These are phyloP conservation scores for Colletotrichum tofieldiae DNA, from an alignment of 2,329 filamentous ascomycete genomes.

Conservation along the genomic window DNA sequence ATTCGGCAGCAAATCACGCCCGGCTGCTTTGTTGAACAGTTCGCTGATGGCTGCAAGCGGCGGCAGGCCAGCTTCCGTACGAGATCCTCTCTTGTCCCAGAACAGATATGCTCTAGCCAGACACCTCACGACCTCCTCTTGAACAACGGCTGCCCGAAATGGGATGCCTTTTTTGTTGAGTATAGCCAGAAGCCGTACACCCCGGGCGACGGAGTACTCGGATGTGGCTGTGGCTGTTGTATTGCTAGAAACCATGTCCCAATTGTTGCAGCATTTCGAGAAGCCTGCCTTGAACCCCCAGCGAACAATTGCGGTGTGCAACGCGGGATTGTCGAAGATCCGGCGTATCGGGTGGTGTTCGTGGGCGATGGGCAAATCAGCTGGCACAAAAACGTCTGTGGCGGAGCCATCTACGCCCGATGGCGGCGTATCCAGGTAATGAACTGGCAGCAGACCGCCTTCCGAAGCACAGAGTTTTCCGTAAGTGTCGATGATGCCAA, in stretches of 20 bases:
- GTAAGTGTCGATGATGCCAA: slow-evolving; percentile 61
- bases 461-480: slow-evolving; percentile 45
- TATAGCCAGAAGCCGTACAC: slow-evolving; percentile 54
- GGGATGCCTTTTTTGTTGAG: slow-evolving; percentile 55
- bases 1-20: slow-evolving; percentile 10
- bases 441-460: slow-evolving; percentile 58
- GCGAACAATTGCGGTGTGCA: slow-evolving; percentile 60
- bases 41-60: slow-evolving; percentile 5
- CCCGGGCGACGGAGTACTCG: slow-evolving; percentile 54
- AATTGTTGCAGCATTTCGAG: slow-evolving; percentile 29
- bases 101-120: slow-evolving; percentile 11
- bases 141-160: slow-evolving; percentile 47
- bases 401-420: neutral
- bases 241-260: neutral
- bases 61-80: neutral
- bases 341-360: slow-evolving; percentile 63
- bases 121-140: slow-evolving; percentile 37
- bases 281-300: slow-evolving; percentile 62
- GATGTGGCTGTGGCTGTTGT: slow-evolving; percentile 35
- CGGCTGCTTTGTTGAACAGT: slow-evolving; percentile 22
- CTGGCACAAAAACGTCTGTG: slow-evolving; percentile 47
- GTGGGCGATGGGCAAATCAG: slow-evolving; percentile 59
- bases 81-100: neutral
- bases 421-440: slow-evolving; percentile 60
- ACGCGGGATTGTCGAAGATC: slow-evolving; percentile 57